Evolutionary conservation across 345 rosid genomes (phyloP), one percentile per base, ranked within the genome.

Genomic region (Viola odorata): DNA sequence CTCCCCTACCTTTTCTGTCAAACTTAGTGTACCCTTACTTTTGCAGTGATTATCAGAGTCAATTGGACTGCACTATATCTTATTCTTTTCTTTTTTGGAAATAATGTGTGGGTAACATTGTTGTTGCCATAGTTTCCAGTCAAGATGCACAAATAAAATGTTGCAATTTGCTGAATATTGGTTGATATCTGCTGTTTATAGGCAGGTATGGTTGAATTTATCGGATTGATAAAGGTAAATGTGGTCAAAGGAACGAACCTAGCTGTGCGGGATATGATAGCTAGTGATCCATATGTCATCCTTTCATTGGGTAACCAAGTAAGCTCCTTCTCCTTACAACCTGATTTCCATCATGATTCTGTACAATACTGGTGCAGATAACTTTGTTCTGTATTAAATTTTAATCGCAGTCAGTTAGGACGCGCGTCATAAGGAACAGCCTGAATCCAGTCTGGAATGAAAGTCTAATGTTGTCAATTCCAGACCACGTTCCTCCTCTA

Each of bases 361-460:
- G 13, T 59, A 65, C 37, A 44, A 52, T 49, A 41, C 53, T 58
- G 41, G 6, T 8, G 45, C 7, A 50, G 14, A 38, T 61, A 11
- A 69, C 57, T 41, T 12, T 5, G 12, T 32, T 53, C 50, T 39
- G 53, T 56, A 15, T 12, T 55, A n/a, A 50, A 55, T 15, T 44
- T 45, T 53, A 67, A 15, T 62, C 81, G 73, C 79, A 94, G 99
- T 82, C 95, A 0, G 95, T 95, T 40, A 88, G 76, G 82, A 91
- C 99, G 1, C 80, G 91, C 10, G 97, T 91, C 69, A 86, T 95
- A 71, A 95, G 88, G 82, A 95, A 80, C 85, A 91, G 82, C 75
- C 80, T 95, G 74, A 95, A 95, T 65, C 99, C 99, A 1, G 92
- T 95, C 48, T 94, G 99, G 99, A 95, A 91, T 71, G 96, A 95